A percentile compares a stretch with the other conserved stretches of the same genome.
Evolutionary conservation across 2,329 filamentous ascomycete species (phyloP).

Genomic region (Fusarium falciforme): DNA sequence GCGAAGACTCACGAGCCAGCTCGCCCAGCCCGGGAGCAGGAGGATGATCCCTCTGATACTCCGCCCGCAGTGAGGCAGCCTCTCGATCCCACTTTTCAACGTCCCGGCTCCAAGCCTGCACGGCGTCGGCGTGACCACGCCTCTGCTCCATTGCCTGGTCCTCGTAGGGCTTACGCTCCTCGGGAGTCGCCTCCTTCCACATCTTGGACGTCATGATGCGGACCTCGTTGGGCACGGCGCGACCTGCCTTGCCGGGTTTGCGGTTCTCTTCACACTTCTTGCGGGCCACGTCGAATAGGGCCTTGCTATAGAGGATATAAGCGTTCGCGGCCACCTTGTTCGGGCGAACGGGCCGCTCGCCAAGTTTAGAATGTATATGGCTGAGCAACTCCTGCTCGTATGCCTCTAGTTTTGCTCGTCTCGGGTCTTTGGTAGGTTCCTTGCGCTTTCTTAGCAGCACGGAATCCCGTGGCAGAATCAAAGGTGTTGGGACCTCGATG

Average conservation of each 20-base stretch:
- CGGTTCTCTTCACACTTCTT: slow-evolving; percentile 73
- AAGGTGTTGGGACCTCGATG: slow-evolving; percentile 79
- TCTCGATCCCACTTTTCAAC: slow-evolving; percentile 78
- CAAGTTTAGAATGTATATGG: slow-evolving; percentile 68
- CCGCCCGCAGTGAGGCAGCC: slow-evolving; percentile 64
- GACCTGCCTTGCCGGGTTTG: slow-evolving; percentile 69
- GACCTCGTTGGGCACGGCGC: slow-evolving; percentile 79
- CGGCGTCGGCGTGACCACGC: slow-evolving; percentile 67
- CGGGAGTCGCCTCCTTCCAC: slow-evolving; percentile 83
- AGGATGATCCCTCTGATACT: slow-evolving; percentile 66
- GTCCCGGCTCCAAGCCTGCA: slow-evolving; percentile 70
- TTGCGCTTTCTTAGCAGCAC: slow-evolving; percentile 67
- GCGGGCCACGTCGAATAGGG: slow-evolving; percentile 73
- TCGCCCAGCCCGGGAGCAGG: slow-evolving; percentile 41
- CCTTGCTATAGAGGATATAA: slow-evolving; percentile 90
- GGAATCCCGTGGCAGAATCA: slow-evolving; percentile 75
- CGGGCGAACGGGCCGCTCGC: slow-evolving; percentile 80
- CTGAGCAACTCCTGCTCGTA: slow-evolving; percentile 67
- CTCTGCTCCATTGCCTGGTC: slow-evolving; percentile 80
- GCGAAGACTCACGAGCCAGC: slow-evolving; percentile 28
- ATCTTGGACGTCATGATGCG: slow-evolving; percentile 87
- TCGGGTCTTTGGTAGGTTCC: slow-evolving; percentile 59
- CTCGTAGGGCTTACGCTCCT: slow-evolving; percentile 81
- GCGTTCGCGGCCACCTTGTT: slow-evolving; percentile 82
- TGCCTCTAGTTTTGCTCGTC: slow-evolving; percentile 64